Evolutionary conservation across 2,329 filamentous ascomycete species (phyloP).

Genomic region (Parastagonospora nodorum): DNA sequence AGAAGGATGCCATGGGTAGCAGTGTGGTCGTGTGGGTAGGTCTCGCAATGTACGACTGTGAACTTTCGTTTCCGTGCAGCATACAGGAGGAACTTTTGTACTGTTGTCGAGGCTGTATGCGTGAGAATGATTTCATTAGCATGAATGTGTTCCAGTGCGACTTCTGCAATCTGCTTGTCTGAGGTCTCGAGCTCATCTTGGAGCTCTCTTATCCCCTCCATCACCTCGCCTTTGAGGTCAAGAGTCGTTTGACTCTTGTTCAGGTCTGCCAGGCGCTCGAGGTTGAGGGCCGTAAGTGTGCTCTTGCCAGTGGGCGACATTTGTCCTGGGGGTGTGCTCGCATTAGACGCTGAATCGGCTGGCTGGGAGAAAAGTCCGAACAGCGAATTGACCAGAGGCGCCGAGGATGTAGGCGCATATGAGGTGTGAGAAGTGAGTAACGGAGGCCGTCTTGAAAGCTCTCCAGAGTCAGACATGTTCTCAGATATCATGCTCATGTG

Average conservation of each 20-base stretch:
- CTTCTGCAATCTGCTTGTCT: conserved; percentile 88
- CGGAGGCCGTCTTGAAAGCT: conserved; percentile 59
- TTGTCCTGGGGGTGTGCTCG: conserved; percentile 58
- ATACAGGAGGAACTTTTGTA: conserved; percentile 86
- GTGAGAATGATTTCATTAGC: conserved; percentile 91
- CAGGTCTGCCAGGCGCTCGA: conserved; percentile 48
- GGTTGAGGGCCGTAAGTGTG: conserved; percentile 39
- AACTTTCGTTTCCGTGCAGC: conserved; percentile 90
- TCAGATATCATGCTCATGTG: conserved; percentile 36
- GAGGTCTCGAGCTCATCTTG: conserved; percentile 93
- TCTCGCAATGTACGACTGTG: conserved; percentile 82
- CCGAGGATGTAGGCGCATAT: conserved; percentile 61
- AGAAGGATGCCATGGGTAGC: conserved; percentile 65
- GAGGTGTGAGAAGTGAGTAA: conserved; percentile 67
- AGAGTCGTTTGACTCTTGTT: conserved; percentile 52
- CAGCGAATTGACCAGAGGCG: conserved; percentile 70
- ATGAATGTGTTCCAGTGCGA: conserved; percentile 90
- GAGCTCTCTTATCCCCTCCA: conserved; percentile 93
- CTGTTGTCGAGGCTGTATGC: conserved; percentile 81
- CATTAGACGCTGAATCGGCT: conserved; percentile 52
- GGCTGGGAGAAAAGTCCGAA: conserved; percentile 85
- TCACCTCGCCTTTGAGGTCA: conserved; percentile 85
- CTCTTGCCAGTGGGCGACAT: conserved; percentile 56
- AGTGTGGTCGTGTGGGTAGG: conserved; percentile 70
- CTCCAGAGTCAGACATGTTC: conserved; percentile 43